Evolutionary conservation across 2,329 filamentous ascomycete genomes (phyloP).

Genomic region (Onygenales sp.): DNA sequence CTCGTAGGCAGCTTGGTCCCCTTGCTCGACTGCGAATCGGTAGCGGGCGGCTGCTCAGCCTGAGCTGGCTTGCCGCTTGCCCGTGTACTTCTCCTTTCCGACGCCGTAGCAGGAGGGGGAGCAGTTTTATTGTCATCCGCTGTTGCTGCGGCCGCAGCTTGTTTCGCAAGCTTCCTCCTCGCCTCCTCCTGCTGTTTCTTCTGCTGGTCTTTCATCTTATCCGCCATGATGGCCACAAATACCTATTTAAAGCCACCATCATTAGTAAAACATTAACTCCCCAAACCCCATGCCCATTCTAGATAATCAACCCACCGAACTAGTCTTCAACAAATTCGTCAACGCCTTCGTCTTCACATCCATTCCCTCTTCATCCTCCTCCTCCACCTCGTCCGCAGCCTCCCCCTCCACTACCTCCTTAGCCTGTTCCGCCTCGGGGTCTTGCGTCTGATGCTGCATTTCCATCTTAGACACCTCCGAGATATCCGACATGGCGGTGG

Average conservation of each 20-base stretch:
- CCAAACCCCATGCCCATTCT: neutral
- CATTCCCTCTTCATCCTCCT: slow-evolving; percentile 30
- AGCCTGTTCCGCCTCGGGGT: slow-evolving; percentile 6
- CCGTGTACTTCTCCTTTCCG: slow-evolving; percentile 24
- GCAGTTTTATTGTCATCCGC: slow-evolving; percentile 13
- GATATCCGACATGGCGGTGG: slow-evolving; percentile 12
- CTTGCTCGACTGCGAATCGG: slow-evolving; percentile 4
- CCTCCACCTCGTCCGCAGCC: slow-evolving; percentile 4
- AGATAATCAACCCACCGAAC: slow-evolving; percentile 24
- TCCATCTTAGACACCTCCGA: slow-evolving; percentile 9
- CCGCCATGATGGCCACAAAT: slow-evolving; percentile 41
- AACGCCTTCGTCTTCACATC: slow-evolving; percentile 35
- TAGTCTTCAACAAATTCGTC: slow-evolving; percentile 37
- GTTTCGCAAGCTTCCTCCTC: slow-evolving; percentile 26
- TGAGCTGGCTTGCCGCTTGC: slow-evolving; percentile 17
- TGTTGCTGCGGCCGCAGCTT: slow-evolving; percentile 19
- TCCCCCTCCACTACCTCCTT: slow-evolving; percentile 17
- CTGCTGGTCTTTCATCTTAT: slow-evolving; percentile 38
- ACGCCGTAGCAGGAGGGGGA: slow-evolving; percentile 4
- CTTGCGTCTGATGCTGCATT: slow-evolving; percentile 3
- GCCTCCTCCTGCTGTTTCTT: slow-evolving; percentile 36
- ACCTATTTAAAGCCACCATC: slow-evolving; percentile 20
- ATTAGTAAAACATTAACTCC: neutral
- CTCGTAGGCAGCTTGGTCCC: slow-evolving; percentile 16
- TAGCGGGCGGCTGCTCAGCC: slow-evolving; percentile 12